Evolutionary conservation across 1,139 yeast genomes (phyloP).

Genomic region (Taiozyma sp.): DNA sequence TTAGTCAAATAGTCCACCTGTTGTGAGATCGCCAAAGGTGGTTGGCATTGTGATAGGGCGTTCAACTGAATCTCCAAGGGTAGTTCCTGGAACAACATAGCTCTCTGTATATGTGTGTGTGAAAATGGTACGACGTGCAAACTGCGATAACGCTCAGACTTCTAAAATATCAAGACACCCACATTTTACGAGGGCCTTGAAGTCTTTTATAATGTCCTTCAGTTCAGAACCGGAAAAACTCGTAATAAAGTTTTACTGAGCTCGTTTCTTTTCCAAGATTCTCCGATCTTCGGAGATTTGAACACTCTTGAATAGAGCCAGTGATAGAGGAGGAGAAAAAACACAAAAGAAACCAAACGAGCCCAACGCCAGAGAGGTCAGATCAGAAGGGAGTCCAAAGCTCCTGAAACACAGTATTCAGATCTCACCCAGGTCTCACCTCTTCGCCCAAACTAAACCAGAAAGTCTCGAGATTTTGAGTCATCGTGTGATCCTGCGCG

Average conservation of each 20-base stretch:
- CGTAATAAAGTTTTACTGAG: neutral
- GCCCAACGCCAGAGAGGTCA: neutral
- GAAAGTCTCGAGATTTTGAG: neutral
- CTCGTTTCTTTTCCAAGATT: neutral
- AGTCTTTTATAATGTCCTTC: neutral
- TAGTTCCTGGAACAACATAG: neutral
- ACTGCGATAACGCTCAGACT: neutral
- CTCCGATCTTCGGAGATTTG: neutral
- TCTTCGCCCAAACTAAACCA: neutral
- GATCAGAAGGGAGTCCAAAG: neutral
- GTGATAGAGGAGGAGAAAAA: neutral
- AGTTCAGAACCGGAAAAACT: neutral
- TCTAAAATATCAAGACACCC: neutral
- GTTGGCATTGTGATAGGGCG: neutral
- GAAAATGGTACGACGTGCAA: neutral
- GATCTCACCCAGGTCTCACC: neutral
- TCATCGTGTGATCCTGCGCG: neutral
- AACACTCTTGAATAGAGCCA: neutral
- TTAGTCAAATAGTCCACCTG: constrained; percentile 1
- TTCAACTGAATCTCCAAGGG: constrained; percentile 7
- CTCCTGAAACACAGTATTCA: neutral
- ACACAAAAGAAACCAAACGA: neutral
- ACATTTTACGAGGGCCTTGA: neutral
- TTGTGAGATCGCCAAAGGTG: neutral
- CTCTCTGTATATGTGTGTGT: neutral